Evolutionary conservation across 1,139 yeast species (phyloP).

Genomic region (Yamadazyma oceani): DNA sequence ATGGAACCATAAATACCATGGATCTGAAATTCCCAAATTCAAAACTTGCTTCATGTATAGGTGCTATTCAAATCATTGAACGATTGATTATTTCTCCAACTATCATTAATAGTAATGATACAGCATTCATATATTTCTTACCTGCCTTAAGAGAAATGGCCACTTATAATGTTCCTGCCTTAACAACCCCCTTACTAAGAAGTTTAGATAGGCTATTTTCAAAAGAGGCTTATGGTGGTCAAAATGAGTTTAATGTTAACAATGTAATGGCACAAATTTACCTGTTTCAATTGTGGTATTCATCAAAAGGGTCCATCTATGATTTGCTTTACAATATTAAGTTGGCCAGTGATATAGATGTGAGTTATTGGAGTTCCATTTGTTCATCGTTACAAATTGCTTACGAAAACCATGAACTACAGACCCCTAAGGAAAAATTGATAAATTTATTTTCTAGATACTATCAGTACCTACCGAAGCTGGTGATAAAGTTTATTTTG

Average conservation of each 20-base stretch:
- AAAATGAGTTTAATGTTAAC: constrained; percentile 9
- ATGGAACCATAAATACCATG: constrained; percentile 11
- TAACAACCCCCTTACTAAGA: constrained; percentile 34
- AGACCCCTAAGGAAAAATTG: constrained; percentile 47
- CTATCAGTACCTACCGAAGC: constrained; percentile 35
- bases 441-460: constrained; percentile 44
- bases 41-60: constrained; percentile 42
- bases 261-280: constrained; percentile 18
- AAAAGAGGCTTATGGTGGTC: constrained; percentile 20
- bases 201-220: constrained; percentile 36
- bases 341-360: constrained; percentile 32
- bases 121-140: constrained; percentile 24
- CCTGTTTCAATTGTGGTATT: constrained; percentile 53
- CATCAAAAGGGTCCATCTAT: constrained; percentile 42
- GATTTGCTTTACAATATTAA: constrained; percentile 26
- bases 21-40: constrained; percentile 9
- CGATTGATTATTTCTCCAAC: constrained; percentile 21
- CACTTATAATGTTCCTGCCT: constrained; percentile 27
- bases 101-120: constrained; percentile 19
- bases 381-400: constrained; percentile 36
- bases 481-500: constrained; percentile 41
- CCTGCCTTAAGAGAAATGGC: constrained; percentile 24
- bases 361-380: constrained; percentile 33
- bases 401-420: constrained; percentile 36
- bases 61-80: constrained; percentile 42